phyloP scores from a whole-genome alignment of 116 monocot genomes.

The Posidonia oceanica region DNA sequence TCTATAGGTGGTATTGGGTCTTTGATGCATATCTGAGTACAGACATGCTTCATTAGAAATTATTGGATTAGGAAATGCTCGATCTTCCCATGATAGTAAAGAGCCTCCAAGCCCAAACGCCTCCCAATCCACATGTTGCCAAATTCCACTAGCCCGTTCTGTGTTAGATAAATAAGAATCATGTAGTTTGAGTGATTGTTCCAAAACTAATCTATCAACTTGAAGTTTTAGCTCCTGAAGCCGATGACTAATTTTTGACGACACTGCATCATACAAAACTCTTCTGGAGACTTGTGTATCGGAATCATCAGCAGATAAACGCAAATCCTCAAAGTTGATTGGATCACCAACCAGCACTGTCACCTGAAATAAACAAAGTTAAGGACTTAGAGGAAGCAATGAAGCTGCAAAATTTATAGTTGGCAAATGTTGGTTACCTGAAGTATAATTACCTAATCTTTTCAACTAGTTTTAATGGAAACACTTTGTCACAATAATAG shows the following conservation, averaged over 20 bases:
- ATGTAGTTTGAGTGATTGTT: conserved; percentile 21
- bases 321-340: conserved; percentile 59
- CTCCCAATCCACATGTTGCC: conserved; percentile 90
- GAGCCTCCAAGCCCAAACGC: conserved; percentile 56
- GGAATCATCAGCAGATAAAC: conserved; percentile 22
- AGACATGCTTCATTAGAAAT: neutral
- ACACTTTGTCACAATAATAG: too few species aligned
- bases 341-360: conserved; percentile 90
- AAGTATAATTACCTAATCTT: neutral
- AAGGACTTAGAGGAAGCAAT: neutral
- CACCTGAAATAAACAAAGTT: conserved; percentile 29
- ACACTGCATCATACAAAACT: conserved; percentile 54
- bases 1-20: neutral
- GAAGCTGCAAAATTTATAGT: neutral
- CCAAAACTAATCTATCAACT: conserved; percentile 52
- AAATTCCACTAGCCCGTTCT: conserved; percentile 27
- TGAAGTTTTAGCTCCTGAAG: conserved; percentile 57
- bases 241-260: conserved; percentile 43
- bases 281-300: conserved; percentile 33
- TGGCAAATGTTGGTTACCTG: neutral
- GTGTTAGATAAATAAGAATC: conserved; percentile 9
- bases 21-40: conserved; percentile 1
- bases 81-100: conserved; percentile 12
- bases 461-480: too few species aligned
- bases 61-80: neutral